Percentiles rank a stretch among this genome's conserved stretches.
Evolutionary conservation across 2,329 filamentous ascomycete genomes (phyloP).

Genomic region (Knoxdaviesia proteae): DNA sequence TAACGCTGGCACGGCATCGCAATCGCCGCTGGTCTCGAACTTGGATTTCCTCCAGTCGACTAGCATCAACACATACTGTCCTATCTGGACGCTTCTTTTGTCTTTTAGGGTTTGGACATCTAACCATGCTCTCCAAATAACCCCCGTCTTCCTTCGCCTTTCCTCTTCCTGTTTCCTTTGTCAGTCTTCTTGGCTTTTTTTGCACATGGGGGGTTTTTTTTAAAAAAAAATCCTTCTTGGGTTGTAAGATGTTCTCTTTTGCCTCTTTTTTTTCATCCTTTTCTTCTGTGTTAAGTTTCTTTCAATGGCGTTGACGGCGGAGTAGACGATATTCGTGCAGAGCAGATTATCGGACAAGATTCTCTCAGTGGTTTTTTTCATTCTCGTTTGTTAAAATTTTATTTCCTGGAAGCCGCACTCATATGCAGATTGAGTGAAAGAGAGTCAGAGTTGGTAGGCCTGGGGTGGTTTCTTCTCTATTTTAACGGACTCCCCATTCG

Average conservation of each 20-base stretch:
- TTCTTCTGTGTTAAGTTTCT: slow-evolving; percentile 3
- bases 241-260: neutral
- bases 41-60: neutral
- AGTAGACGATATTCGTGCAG: too few relatives aligned
- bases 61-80: neutral
- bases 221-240: too few relatives aligned
- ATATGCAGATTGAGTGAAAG: too few relatives aligned
- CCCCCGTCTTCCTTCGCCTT: neutral
- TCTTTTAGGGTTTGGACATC: neutral
- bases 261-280: slow-evolving; percentile 4
- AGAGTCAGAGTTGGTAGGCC: too few relatives aligned
- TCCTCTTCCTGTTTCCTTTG: neutral
- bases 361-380: slow-evolving; percentile 5
- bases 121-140: neutral
- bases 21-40: too few relatives aligned
- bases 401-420: neutral
- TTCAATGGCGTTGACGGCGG: neutral
- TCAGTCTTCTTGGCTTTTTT: neutral
- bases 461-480: too few relatives aligned
- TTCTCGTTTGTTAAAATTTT: slow-evolving; percentile 2
- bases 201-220: too few relatives aligned
- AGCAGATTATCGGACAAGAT: too few relatives aligned
- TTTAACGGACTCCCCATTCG: too few relatives aligned
- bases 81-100: neutral
- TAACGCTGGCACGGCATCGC: neutral